Evolutionary conservation across 257 asterid genomes (phyloP).

Genomic region (Ligustrum vulgare): DNA sequence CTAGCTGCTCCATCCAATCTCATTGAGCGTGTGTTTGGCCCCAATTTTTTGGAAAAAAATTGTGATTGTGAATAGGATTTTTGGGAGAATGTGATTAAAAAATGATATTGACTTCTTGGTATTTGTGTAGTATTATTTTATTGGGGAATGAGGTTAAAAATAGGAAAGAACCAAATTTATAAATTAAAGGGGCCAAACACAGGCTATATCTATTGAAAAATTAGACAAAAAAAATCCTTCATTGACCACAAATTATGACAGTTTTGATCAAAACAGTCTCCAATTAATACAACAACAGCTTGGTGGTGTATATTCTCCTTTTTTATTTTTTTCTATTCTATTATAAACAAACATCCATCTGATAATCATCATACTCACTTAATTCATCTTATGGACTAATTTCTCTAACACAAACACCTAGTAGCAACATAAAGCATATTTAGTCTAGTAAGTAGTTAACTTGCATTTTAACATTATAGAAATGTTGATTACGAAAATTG

Average conservation of each 20-base stretch:
- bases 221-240: background rate
- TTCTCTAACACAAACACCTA: background rate
- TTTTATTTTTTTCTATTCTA: too few species aligned
- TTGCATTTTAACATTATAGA: background rate
- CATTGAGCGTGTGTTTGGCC: too few species aligned
- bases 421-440: background rate
- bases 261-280: background rate
- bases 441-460: background rate
- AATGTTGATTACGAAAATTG: background rate
- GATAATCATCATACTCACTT: background rate
- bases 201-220: background rate
- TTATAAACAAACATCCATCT: background rate
- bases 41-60: too few species aligned
- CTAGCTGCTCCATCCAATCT: background rate
- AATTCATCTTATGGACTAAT: background rate
- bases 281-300: background rate
- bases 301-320: background rate
- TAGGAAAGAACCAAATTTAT: too few species aligned
- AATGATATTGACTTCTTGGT: too few species aligned
- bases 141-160: too few species aligned
- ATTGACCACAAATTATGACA: background rate
- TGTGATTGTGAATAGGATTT: too few species aligned
- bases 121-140: too few species aligned
- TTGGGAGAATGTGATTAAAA: too few species aligned
- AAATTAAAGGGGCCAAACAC: too few species aligned